A percentile compares a stretch with the other conserved stretches of the same genome.
These are phyloP conservation scores for Knufia fluminis DNA, from an alignment of 2,329 filamentous ascomycete genomes.

Conservation along the genomic window DNA sequence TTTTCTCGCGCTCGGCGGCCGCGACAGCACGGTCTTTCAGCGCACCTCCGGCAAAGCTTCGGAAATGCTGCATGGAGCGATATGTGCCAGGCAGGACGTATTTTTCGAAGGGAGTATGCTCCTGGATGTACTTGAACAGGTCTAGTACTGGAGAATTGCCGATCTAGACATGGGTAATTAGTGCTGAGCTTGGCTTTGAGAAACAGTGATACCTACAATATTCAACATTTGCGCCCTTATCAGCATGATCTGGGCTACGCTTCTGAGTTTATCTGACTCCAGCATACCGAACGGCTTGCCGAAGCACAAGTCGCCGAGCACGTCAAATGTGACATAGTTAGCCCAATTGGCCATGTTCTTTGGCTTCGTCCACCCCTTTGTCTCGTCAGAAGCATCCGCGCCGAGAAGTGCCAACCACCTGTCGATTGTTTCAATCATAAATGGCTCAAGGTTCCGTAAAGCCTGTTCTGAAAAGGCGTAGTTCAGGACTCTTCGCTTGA, in stretches of 20 bases:
- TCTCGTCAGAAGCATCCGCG: slow-evolving; percentile 3
- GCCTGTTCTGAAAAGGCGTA: slow-evolving; percentile 31
- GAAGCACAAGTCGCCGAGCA: slow-evolving; percentile 42
- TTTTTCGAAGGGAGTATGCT: slow-evolving; percentile 9
- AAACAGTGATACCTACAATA: slow-evolving; percentile 7
- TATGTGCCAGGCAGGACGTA: slow-evolving; percentile 10
- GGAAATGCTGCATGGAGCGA: neutral
- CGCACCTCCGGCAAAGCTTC: slow-evolving; percentile 4
- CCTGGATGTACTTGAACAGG: neutral
- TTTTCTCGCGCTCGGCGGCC: slow-evolving; percentile 21
- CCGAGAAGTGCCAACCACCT: slow-evolving; percentile 29
- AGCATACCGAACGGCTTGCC: slow-evolving; percentile 32
- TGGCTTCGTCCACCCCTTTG: slow-evolving; percentile 29
- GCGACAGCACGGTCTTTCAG: slow-evolving; percentile 9
- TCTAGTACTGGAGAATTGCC: slow-evolving; percentile 7
- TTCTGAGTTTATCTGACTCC: slow-evolving; percentile 35
- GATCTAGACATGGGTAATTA: neutral
- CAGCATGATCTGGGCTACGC: slow-evolving; percentile 31
- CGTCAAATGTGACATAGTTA: slow-evolving; percentile 42
- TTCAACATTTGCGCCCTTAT: slow-evolving; percentile 8
- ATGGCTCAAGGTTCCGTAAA: slow-evolving; percentile 36
- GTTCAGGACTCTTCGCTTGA: slow-evolving; percentile 26
- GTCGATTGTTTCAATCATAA: slow-evolving; percentile 36
- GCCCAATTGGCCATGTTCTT: slow-evolving; percentile 38
- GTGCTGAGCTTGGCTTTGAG: neutral